These are phyloP conservation scores for Diaporthe batatas DNA, from an alignment of 2,329 filamentous ascomycete species.

Conservation along the genomic window DNA sequence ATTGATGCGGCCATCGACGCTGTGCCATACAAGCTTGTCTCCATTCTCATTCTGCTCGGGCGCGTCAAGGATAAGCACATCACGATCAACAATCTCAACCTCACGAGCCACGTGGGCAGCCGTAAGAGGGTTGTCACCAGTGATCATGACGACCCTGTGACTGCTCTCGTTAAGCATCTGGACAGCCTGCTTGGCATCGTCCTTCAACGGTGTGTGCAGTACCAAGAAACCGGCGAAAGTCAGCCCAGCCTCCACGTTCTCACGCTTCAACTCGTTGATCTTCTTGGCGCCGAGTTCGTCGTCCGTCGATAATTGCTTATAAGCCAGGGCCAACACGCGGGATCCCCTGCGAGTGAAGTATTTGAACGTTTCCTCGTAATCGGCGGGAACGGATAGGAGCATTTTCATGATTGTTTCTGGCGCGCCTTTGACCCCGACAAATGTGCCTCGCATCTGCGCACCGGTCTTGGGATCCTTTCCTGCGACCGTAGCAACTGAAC, in stretches of 20 bases:
- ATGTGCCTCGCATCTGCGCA: constrained; percentile 84
- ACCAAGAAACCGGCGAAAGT: constrained; percentile 96
- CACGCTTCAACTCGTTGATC: constrained; percentile 94
- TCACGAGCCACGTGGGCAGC: constrained; percentile 95
- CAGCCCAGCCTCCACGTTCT: constrained; percentile 87
- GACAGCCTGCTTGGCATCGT: constrained; percentile 93
- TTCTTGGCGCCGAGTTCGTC: constrained; percentile 84
- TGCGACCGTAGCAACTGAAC: constrained; percentile 88
- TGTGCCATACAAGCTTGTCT: constrained; percentile 91
- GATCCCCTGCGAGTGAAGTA: constrained; percentile 97
- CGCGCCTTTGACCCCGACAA: constrained; percentile 95
- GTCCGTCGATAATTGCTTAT: constrained; percentile 89
- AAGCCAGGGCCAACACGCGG: constrained; percentile 91
- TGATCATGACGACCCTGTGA: constrained; percentile 99
- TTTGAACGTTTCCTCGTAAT: constrained; percentile 99
- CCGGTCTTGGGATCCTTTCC: constrained; percentile 79
- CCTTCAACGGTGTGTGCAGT: constrained; percentile 94
- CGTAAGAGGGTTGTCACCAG: constrained; percentile 96
- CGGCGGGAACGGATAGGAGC: constrained; percentile 82
- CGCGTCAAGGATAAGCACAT: constrained; percentile 93
- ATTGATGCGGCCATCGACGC: constrained; percentile 88
- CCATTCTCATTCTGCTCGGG: constrained; percentile 89
- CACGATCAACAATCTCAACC: constrained; percentile 97
- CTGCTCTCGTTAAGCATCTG: constrained; percentile 99
- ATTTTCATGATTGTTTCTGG: constrained; percentile 97